Evolutionary conservation across 805 yeast genomes (phyloP), one percentile per base, ranked within the genome.

Genomic region (Myxozyma neglecta): DNA sequence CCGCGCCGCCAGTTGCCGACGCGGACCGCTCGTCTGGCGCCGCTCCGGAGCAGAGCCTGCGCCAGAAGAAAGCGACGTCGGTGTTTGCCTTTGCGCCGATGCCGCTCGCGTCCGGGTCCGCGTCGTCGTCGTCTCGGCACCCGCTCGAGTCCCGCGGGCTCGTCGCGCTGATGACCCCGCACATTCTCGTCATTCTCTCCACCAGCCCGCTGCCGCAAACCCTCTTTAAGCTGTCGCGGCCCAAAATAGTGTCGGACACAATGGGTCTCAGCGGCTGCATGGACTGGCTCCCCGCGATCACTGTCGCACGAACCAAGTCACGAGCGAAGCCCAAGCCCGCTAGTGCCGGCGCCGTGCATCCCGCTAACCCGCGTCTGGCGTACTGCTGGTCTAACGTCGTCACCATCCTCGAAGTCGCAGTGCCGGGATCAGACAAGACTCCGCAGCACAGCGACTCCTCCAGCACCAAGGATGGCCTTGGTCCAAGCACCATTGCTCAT

Each of bases 321-420:
- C 16, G 6, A 36, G 40, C 7, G 13, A 16, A 18, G 47, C 20
- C 29, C 10, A 34, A 49, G 36, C 51, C 47, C 2, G 8, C 18
- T 9, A 39, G 29, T 16, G 36, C 64, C 24, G 29, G 45, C 18
- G 59, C 53, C 4, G 45, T 68, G 40, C 20, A 58, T 46, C 70
- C 68, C 67, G 69, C 68, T 74, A 64, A 64, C 0, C 82, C 90
- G 0, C 74, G 79, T 61, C 71, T 89, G 46, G 92, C 88, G 0
- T 88, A 85, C 65, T 78, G 88, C 43, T 88, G 90, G 88, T 77
- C 83, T n/a, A 84, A 85, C 61, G 76, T 79, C 7, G 68, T 89
- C 56, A 83, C 85, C 0, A 69, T 89, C 1, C 66, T 86, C 8
- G 87, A 85, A 57, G 72, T 86, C 8, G 50, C 61, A 10, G 53